Evolutionary conservation across 352 stramenopile genomes (phyloP).

Genomic region (Phytophthora syringae): DNA sequence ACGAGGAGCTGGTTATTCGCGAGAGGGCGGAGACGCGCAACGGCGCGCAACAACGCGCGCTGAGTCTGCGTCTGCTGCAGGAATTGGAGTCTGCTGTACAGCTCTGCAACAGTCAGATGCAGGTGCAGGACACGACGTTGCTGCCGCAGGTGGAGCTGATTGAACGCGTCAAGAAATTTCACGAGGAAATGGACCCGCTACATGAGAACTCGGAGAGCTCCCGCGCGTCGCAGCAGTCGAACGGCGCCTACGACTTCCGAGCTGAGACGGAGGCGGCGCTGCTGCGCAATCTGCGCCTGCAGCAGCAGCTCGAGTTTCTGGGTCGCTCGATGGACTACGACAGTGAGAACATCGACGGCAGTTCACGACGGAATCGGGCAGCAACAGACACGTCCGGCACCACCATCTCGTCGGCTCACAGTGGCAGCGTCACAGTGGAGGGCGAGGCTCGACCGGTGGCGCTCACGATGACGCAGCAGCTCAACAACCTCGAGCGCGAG

Average conservation of each 20-base stretch:
- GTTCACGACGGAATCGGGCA: constrained; percentile 37
- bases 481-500: constrained; percentile 76
- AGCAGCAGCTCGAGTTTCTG: constrained; percentile 73
- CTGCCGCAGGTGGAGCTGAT: constrained; percentile 78
- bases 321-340: constrained; percentile 60
- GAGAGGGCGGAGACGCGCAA: constrained; percentile 76
- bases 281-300: constrained; percentile 66
- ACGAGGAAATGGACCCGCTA: constrained; percentile 50
- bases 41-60: constrained; percentile 52
- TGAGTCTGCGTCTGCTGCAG: constrained; percentile 73
- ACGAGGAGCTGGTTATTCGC: constrained; percentile 66
- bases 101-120: constrained; percentile 65
- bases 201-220: constrained; percentile 31
- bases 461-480: constrained; percentile 72
- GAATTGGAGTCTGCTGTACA: constrained; percentile 80
- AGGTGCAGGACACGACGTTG: constrained; percentile 57
- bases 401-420: constrained; percentile 37
- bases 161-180: constrained; percentile 74
- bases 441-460: constrained; percentile 46
- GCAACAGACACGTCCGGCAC: constrained; percentile 55
- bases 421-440: constrained; percentile 30
- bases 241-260: constrained; percentile 54
- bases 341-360: constrained; percentile 13
- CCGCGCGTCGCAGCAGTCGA: constrained; percentile 9
- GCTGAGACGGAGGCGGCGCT: constrained; percentile 62